Evolutionary conservation across 169 alveolate species (phyloP), one percentile per base, ranked within the genome.

Genomic region (Plasmodium sp.): DNA sequence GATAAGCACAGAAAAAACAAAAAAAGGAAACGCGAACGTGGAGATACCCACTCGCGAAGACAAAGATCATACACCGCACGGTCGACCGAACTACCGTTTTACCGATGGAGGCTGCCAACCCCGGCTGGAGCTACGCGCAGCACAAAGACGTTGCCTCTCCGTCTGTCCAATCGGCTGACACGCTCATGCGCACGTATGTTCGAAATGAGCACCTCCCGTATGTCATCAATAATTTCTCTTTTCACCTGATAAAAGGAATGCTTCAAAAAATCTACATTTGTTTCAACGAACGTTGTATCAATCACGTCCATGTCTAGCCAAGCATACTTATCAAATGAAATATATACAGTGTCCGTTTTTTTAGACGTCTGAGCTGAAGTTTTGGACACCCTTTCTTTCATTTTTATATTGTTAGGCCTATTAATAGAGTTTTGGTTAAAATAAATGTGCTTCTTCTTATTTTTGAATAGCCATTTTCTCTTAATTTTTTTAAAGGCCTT

Each of bases 271-370:
- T 96, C 97, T 2, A 97, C 98, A 58, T 97, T 97, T 33, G 98
- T 96, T 67, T 98, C 99, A 43, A 98, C 97, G 93, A 96, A 96
- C 14, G 98, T 97, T 58, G 98, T 97, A 95, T 98, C 99, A 18
- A 98, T 97, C 39, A 98, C 99, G 92, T 98, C 99, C 97, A 98
- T 92, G 81, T 97, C 98, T 62, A 98, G 91, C 98, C 98, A 98
- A 9, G 96, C 92, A 82, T 92, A 92, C 82, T 92, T 92, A 72
- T 92, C 95, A 82, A 92, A 92, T 14, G 95, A 92, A 22, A 92
- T 72, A 82, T 92, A 92, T 1, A 81, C 83, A 51, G 95, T 92
- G 34, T 92, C 92, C 3, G 62, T 72, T 92, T 72, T 92, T 45
- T 14, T 73, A 36, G 18, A 51, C 14, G 41, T 67, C 73, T 41